Conservation (phyloP, 306 rosid genomes). For the Gastrolobium bilobum region DNA sequence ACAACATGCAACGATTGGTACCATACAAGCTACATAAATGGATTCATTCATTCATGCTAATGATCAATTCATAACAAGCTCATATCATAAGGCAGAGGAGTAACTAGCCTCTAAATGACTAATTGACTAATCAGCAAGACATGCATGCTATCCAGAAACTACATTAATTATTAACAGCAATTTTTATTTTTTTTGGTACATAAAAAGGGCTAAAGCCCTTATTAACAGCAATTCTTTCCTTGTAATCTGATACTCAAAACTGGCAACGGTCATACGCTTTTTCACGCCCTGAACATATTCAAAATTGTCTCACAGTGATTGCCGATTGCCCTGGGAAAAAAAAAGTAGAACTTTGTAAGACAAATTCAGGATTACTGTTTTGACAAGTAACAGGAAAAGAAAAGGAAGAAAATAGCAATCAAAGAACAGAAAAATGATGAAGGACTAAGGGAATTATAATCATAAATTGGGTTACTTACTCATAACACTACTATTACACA, state of each 20-base stretch:
- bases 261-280: too few species aligned
- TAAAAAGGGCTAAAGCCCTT: too few species aligned
- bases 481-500: not conserved
- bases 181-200: too few species aligned
- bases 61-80: not conserved
- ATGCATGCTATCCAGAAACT: not conserved
- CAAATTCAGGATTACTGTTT: not conserved
- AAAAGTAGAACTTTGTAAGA: not conserved
- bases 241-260: too few species aligned
- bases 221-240: too few species aligned
- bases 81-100: too few species aligned
- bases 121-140: conserved; percentile 12
- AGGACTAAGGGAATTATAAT: not conserved
- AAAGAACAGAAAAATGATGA: not conserved
- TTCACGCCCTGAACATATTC: conserved; percentile 68
- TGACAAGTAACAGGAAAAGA: not conserved
- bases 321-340: not conserved
- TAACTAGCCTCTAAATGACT: conserved; percentile 25
- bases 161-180: not conserved
- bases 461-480: not conserved
- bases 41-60: not conserved
- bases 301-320: conserved; percentile 71
- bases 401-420: not conserved
- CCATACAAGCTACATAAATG: not conserved
- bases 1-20: not conserved